These are phyloP conservation scores for Fusarium chlamydosporum DNA, from an alignment of 2,329 filamentous ascomycete genomes.

Conservation along the genomic window DNA sequence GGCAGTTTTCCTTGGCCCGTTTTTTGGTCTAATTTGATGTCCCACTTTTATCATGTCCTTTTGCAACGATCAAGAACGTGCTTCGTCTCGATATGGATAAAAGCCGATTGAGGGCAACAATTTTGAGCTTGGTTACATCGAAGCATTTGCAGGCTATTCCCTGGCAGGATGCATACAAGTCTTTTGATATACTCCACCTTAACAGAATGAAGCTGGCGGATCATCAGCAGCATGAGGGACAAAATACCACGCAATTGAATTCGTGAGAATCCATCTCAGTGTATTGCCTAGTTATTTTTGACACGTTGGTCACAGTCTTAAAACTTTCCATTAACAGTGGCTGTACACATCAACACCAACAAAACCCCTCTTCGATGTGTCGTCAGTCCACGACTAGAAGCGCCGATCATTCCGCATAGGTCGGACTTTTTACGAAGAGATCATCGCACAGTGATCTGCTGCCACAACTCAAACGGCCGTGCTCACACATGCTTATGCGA, in stretches of 20 bases:
- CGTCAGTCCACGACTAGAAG: conserved; percentile 29
- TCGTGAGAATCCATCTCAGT: not conserved
- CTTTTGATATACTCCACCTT: conserved; percentile 22
- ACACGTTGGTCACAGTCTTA: not conserved
- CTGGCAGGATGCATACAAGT: conserved; percentile 18
- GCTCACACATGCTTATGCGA: conserved; percentile 40
- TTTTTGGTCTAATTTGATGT: conserved; percentile 40
- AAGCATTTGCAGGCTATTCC: conserved; percentile 15
- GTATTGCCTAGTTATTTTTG: not conserved
- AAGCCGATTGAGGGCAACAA: conserved; percentile 35
- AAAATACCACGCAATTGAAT: not conserved
- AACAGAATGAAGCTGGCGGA: conserved; percentile 21
- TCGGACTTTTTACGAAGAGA: conserved; percentile 33
- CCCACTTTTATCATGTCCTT: conserved; percentile 36
- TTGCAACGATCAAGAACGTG: conserved; percentile 32
- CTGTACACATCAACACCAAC: conserved; percentile 20
- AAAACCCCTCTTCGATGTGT: conserved; percentile 27
- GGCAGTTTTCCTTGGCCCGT: conserved; percentile 41
- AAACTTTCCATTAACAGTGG: not conserved
- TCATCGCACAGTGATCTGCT: conserved; percentile 41
- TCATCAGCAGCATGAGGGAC: not conserved
- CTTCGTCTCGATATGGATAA: conserved; percentile 30
- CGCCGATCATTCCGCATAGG: conserved; percentile 35
- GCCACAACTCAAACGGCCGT: conserved; percentile 41
- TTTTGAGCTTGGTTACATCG: conserved; percentile 23